These are phyloP conservation scores for Coprinopsis cinerea DNA, from an alignment of 768 basidiomycete genomes.

Conservation along the genomic window DNA sequence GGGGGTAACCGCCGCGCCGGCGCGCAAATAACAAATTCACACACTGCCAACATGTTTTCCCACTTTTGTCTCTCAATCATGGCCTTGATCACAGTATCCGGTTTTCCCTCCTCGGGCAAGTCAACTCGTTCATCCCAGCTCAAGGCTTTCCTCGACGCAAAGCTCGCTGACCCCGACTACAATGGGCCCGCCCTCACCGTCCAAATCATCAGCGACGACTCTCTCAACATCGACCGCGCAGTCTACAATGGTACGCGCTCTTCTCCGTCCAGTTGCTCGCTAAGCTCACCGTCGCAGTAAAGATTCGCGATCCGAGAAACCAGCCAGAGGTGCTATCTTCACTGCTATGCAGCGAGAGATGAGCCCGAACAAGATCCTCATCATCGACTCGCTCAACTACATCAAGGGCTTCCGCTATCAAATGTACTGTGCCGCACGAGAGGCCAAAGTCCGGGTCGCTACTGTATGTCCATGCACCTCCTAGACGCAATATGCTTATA, in stretches of 20 bases:
- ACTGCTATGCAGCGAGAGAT: slow-evolving; percentile 76
- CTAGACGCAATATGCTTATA: not conserved
- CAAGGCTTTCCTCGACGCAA: slow-evolving; percentile 44
- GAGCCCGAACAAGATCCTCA: slow-evolving; percentile 66
- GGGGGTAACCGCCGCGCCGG: not conserved
- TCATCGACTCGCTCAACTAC: slow-evolving; percentile 91
- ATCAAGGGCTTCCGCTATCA: slow-evolving; percentile 99
- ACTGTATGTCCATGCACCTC: slow-evolving; percentile 52
- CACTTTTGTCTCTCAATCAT: slow-evolving; percentile 31
- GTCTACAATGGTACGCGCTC: slow-evolving; percentile 65
- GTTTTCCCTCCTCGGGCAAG: slow-evolving; percentile 88
- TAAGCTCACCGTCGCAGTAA: slow-evolving; percentile 5
- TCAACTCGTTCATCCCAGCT: slow-evolving; percentile 66
- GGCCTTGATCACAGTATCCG: slow-evolving; percentile 90
- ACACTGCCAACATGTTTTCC: not conserved
- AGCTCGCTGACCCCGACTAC: slow-evolving; percentile 45
- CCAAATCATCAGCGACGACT: slow-evolving; percentile 68
- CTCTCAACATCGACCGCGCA: slow-evolving; percentile 53
- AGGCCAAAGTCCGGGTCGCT: slow-evolving; percentile 77
- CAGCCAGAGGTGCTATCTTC: slow-evolving; percentile 78
- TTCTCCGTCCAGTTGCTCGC: not conserved
- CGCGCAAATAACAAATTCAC: no score
- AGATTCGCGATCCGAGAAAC: slow-evolving; percentile 63
- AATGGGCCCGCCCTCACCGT: slow-evolving; percentile 42
- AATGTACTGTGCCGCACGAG: slow-evolving; percentile 92